Evolutionary conservation across 2,329 filamentous ascomycete genomes (phyloP), one percentile per base, ranked within the genome.

Genomic region (Ceratocystiopsis brevicomis): DNA sequence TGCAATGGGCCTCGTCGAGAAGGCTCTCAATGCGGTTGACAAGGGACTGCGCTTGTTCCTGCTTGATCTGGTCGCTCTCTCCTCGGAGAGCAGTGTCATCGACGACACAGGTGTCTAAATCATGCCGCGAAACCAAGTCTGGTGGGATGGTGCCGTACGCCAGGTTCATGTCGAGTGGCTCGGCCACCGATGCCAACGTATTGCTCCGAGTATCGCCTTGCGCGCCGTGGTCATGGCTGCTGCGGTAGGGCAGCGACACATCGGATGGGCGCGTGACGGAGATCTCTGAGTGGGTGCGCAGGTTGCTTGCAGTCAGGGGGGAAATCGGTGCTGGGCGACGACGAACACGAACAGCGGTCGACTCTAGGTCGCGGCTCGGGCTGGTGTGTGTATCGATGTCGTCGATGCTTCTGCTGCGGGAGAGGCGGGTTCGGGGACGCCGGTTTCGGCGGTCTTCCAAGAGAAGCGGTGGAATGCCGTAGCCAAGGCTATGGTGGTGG

Each of bases 71-170:
- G 45, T 78, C 73, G 13, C 64, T 61, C 34, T 34, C 33, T 35
- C 18, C 25, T 2, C 25, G 6, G 4, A 30, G 10, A 9, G 25
- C 6, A 30, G 8, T 19, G 43, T 59, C 54, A 12, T 54, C 51
- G 19, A 57, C 54, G 6, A 47, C 41, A 1, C 42, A n/a, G 12
- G 40, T 33, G 47, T 68, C 66, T 39, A 69, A 54, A 54, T 73
- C 62, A 53, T 64, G 52, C 51, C 65, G 56, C 59, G 60, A 43
- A 54, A 63, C 57, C 61, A 84, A 60, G 52, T 86, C 73, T 45
- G 82, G 76, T 1, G 81, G 82, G 0, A 90, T 67, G 42, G 83
- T 78, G 47, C 88, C 88, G 54, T 95, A 96, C 9, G 88, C 88
- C 9, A 96, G 68, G 56, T 94, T 71, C 82, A 93, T 86, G 55